Evolutionary conservation across 2,329 filamentous ascomycete species (phyloP).

Genomic region (Coleophoma cylindrospora): DNA sequence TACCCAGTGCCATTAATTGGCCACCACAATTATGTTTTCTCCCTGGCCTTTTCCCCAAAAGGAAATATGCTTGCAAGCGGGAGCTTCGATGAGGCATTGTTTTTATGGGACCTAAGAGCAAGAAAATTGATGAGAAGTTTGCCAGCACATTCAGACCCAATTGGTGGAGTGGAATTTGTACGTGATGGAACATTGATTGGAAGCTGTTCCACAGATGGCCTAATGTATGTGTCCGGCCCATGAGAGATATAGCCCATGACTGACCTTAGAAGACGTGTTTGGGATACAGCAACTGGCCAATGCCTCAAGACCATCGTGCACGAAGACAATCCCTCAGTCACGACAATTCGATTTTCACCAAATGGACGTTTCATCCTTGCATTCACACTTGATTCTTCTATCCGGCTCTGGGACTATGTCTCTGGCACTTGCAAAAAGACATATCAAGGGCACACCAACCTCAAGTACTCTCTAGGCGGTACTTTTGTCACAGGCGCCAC

Average conservation of each 20-base stretch:
- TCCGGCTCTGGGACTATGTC: constrained; percentile 94
- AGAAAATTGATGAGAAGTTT: constrained; percentile 84
- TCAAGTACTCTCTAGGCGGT: constrained; percentile 77
- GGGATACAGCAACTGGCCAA: constrained; percentile 93
- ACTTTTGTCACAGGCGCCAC: constrained; percentile 67
- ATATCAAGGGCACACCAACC: constrained; percentile 88
- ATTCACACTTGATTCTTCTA: constrained; percentile 83
- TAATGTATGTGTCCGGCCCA: constrained; percentile 56
- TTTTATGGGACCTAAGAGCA: constrained; percentile 91
- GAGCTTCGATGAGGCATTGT: constrained; percentile 95
- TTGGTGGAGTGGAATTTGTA: constrained; percentile 89
- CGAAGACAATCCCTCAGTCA: constrained; percentile 89
- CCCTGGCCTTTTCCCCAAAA: constrained; percentile 92
- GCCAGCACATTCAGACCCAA: constrained; percentile 92
- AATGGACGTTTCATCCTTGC: constrained; percentile 93
- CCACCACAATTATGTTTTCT: constrained; percentile 96
- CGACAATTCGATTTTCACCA: constrained; percentile 84
- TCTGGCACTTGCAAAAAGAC: constrained; percentile 91
- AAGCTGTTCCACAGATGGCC: constrained; percentile 84
- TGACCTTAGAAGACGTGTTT: constrained; percentile 61
- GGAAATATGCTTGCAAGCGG: constrained; percentile 95
- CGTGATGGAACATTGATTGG: constrained; percentile 87
- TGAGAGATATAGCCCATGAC: background rate
- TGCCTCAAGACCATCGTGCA: constrained; percentile 92
- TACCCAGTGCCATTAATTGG: constrained; percentile 61